These are phyloP conservation scores for Tylopilus microsporus DNA, from an alignment of 1,284 basidiomycete genomes.

Conservation along the genomic window DNA sequence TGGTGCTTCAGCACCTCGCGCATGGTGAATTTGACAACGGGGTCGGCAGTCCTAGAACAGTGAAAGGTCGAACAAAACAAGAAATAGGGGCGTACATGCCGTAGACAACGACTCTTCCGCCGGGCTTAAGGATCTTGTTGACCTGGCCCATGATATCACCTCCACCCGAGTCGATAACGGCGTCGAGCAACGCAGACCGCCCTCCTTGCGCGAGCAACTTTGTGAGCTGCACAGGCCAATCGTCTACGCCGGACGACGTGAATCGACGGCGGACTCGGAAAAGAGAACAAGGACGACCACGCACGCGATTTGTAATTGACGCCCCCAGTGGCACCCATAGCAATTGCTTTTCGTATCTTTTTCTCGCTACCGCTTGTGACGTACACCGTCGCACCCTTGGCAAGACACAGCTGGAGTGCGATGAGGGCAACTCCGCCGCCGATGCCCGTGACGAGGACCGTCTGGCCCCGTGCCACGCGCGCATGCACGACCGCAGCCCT, in stretches of 20 bases:
- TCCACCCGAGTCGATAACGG: slow-evolving; percentile 79
- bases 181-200: slow-evolving; percentile 45
- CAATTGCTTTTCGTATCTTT: slow-evolving; percentile 66
- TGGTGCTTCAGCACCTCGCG: slow-evolving; percentile 75
- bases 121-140: slow-evolving; percentile 57
- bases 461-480: slow-evolving; percentile 58
- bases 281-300: slow-evolving; percentile 17
- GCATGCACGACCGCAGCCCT: slow-evolving; percentile 74
- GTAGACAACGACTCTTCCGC: slow-evolving; percentile 72
- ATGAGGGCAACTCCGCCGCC: slow-evolving; percentile 81
- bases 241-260: slow-evolving; percentile 35
- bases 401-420: slow-evolving; percentile 74
- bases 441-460: slow-evolving; percentile 74
- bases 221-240: slow-evolving; percentile 61
- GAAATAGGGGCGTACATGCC: slow-evolving; percentile 50
- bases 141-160: slow-evolving; percentile 67
- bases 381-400: slow-evolving; percentile 74
- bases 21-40: slow-evolving; percentile 70
- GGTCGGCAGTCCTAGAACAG: slow-evolving; percentile 57
- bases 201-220: slow-evolving; percentile 42
- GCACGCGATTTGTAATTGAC: slow-evolving; percentile 67
- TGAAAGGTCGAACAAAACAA: slow-evolving; percentile 13
- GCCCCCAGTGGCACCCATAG: slow-evolving; percentile 74
- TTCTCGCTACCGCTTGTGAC: slow-evolving; percentile 72
- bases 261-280: background rate